These are phyloP conservation scores for Asterochloris erici DNA, from an alignment of 139 green algal species.

Conservation along the genomic window DNA sequence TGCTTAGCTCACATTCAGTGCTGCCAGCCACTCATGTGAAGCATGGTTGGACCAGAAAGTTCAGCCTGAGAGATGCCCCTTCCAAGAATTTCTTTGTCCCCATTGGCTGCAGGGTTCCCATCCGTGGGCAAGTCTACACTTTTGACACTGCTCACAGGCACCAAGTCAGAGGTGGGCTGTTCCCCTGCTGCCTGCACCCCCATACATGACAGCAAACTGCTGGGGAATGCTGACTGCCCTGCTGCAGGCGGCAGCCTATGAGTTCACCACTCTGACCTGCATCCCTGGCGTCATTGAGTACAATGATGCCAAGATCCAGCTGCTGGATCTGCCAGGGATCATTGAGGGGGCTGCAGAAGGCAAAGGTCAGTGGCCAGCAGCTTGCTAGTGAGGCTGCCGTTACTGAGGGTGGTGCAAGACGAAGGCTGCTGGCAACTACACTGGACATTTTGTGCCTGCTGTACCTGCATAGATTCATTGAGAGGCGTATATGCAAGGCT, in stretches of 20 bases:
- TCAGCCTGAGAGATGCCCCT: too few species aligned
- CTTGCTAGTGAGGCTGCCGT: too few species aligned
- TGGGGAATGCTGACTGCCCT: neutral
- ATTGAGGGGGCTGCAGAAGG: conserved; percentile 96
- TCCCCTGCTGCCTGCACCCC: neutral
- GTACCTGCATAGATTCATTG: too few species aligned
- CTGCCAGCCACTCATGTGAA: too few species aligned
- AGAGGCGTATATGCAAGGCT: too few species aligned
- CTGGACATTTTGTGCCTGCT: too few species aligned
- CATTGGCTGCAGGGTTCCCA: conserved; percentile 71
- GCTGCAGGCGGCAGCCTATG: conserved; percentile 77
- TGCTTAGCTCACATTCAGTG: too few species aligned
- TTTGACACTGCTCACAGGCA: conserved; percentile 90
- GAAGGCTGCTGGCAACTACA: too few species aligned
- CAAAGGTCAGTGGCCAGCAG: conserved; percentile 61
- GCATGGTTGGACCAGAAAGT: too few species aligned
- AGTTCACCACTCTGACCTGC: conserved; percentile 99
- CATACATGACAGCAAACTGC: neutral
- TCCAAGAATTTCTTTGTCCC: too few species aligned
- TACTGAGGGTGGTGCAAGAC: too few species aligned
- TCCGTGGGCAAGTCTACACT: conserved; percentile 98
- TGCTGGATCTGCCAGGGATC: conserved; percentile 98
- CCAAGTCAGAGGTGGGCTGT: conserved; percentile 60
- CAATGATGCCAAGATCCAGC: conserved; percentile 97
- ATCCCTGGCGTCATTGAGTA: conserved; percentile 96